Evolutionary conservation across 495 filamentous ascomycete genomes (phyloP).

Genomic region (Lepidopterella palustris): DNA sequence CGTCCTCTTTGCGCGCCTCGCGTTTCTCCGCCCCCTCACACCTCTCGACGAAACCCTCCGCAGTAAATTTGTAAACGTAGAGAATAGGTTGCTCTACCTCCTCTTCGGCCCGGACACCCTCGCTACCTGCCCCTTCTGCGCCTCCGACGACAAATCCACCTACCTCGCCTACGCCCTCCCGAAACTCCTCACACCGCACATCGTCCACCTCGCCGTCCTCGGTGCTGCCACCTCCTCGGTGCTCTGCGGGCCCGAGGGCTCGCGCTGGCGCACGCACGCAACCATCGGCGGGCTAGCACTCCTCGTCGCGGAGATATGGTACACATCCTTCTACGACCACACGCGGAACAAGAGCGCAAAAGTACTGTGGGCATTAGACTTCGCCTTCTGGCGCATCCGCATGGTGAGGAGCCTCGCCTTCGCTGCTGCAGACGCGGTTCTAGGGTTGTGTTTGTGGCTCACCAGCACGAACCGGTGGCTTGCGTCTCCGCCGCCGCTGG

Average conservation of each 20-base stretch:
- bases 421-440: conserved; percentile 51
- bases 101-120: conserved; percentile 70
- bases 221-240: conserved; percentile 56
- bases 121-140: conserved; percentile 73
- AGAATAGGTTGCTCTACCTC: conserved; percentile 72
- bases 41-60: conserved; percentile 56
- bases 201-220: conserved; percentile 64
- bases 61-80: conserved; percentile 55
- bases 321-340: conserved; percentile 55
- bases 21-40: conserved; percentile 55
- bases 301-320: conserved; percentile 58
- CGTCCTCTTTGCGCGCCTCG: conserved; percentile 76
- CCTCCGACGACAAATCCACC: conserved; percentile 57
- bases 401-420: conserved; percentile 54
- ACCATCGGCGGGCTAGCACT: conserved; percentile 55
- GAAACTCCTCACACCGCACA: conserved; percentile 63
- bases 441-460: conserved; percentile 61
- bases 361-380: conserved; percentile 51
- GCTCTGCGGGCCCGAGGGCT: conserved; percentile 50
- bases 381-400: conserved; percentile 63
- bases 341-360: conserved; percentile 52
- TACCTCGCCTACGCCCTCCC: conserved; percentile 83
- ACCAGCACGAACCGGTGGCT: conserved; percentile 69
- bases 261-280: conserved; percentile 62
- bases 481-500: conserved; percentile 45